Evolutionary conservation across 179 eudicot genomes (phyloP).

Genomic region (Kewa caespitosa): DNA sequence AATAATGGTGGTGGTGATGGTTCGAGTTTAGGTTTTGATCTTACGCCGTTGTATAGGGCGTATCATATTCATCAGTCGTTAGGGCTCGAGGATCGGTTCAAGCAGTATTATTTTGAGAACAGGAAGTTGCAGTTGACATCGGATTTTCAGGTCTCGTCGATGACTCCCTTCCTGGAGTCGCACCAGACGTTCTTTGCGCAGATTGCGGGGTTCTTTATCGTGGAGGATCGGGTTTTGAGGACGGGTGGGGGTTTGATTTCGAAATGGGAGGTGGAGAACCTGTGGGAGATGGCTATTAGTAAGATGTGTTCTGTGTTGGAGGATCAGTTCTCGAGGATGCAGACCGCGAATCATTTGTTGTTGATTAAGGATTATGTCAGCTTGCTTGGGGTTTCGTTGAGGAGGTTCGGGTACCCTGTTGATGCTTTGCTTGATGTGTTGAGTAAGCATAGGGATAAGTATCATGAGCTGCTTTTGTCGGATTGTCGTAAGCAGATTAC

Average conservation of each 20-base stretch:
- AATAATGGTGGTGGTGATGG: conserved; percentile 29
- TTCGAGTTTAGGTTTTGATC: conserved; percentile 57
- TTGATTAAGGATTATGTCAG: conserved; percentile 96
- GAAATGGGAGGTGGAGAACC: conserved; percentile 88
- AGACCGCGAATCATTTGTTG: conserved; percentile 89
- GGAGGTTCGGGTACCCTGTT: conserved; percentile 83
- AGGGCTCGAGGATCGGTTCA: conserved; percentile 75
- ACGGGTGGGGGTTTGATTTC: conserved; percentile 87
- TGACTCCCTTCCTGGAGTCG: conserved; percentile 90
- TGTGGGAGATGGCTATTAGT: conserved; percentile 94
- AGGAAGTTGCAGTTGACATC: conserved; percentile 88
- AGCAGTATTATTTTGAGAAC: conserved; percentile 78
- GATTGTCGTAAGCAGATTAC: conserved; percentile 91
- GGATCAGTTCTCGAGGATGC: conserved; percentile 97
- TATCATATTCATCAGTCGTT: conserved; percentile 78
- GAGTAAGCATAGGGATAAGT: conserved; percentile 95
- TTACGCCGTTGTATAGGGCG: conserved; percentile 80
- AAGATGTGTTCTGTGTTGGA: conserved; percentile 95
- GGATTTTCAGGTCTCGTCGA: conserved; percentile 91
- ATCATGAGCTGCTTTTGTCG: conserved; percentile 77
- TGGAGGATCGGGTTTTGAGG: conserved; percentile 87
- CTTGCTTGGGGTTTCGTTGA: conserved; percentile 80
- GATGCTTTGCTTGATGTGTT: conserved; percentile 90
- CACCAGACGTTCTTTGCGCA: conserved; percentile 96
- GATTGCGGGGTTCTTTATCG: conserved; percentile 94